These are phyloP conservation scores for Eucalyptus virginea DNA, from an alignment of 345 rosid species.

Conservation along the genomic window DNA sequence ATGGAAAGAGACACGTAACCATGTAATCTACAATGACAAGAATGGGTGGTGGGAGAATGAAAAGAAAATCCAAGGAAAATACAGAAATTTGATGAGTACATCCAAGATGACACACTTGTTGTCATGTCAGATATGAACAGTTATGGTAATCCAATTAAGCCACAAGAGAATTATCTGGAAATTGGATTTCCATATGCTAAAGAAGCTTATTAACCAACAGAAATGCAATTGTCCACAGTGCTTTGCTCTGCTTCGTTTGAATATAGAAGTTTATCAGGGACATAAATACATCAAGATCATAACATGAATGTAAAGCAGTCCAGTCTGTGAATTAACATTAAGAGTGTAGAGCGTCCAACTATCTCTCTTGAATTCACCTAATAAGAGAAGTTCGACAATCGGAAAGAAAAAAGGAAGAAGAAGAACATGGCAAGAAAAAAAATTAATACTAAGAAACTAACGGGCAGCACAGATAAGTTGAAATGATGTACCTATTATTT, in stretches of 20 bases:
- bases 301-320: background rate
- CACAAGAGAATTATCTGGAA: background rate
- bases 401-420: background rate
- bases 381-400: background rate
- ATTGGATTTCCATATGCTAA: background rate
- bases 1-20: background rate
- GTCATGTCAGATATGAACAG: background rate
- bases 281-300: background rate
- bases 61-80: background rate
- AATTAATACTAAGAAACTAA: background rate
- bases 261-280: background rate
- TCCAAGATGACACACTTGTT: background rate
- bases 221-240: background rate
- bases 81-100: background rate
- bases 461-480: background rate
- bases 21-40: background rate
- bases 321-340: background rate
- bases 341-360: background rate
- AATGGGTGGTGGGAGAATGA: background rate
- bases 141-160: background rate
- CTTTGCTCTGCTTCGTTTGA: background rate
- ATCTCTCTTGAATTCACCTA: background rate
- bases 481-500: conserved; percentile 42
- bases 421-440: background rate
- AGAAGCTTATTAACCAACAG: background rate